Base-by-base conservation (phyloP, 192 early-diverging fungal genomes). In the Gryganskiella cystojenkinii region DNA sequence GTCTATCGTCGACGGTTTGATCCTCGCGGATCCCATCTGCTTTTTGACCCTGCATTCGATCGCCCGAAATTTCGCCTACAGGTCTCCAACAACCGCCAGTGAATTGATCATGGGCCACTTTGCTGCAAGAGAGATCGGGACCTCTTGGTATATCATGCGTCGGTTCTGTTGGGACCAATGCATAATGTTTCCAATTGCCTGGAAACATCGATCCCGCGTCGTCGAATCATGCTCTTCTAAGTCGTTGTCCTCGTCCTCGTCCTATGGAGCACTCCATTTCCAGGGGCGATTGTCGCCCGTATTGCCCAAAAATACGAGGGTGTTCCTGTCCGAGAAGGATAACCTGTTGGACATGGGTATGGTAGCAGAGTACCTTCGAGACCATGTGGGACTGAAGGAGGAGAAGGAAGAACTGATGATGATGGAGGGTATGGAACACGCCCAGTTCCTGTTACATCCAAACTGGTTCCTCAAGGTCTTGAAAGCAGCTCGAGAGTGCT, bases 21-120 rank as follows among this genome's bases (percentile, higher is more conserved):
- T 93, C 9, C 65, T 93, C 37, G 70, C 88, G 30, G 92, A 93
- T 31, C 92, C 92, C 7, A 86, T 93, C 57, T 85, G 82, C 43
- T 92, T 93, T 67, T 56, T 87, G 28, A 78, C 92, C 3, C 89
- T 86, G 61, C 84, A 90, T 50, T 86, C 81, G 11, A 83, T 92
- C 31, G 86, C 87, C 22, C 88, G 83, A 59, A 92, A 93, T 63
- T 88, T 88, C 71, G 74, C 83, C 9, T 81, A 85, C 52, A 58
- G 87, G 27, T 42, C 56, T 2, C 87, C 87, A 2, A 50, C 51
- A 3, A 68, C 68, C 14, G 67, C 75, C 2, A 63, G 66, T 17
- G 65, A 78, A n/a, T n/a, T 78, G 31, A 46, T 78, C 34, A 78
- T 78, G 67, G 66, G 68, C 28, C 43, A 68, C 7, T 78, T 78